Evolutionary conservation across 768 basidiomycete species (phyloP), one percentile per base, ranked within the genome.

Genomic region (Suillus lakei): DNA sequence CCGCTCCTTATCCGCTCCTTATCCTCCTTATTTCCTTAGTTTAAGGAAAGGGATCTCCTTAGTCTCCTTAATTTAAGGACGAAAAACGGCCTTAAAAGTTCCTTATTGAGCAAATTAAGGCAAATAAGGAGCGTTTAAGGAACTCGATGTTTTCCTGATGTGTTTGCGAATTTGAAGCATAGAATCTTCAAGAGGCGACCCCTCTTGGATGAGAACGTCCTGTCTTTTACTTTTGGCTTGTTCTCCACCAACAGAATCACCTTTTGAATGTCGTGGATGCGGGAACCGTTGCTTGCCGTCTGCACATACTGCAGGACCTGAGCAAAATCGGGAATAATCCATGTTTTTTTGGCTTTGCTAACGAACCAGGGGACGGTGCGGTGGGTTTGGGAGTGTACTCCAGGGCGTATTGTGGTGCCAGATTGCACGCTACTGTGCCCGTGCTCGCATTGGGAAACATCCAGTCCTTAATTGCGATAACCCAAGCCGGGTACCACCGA

Each of bases 191-290:
- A n/a, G n/a, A n/a, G n/a, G n/a, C n/a, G n/a, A n/a, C n/a, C n/a
- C n/a, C n/a, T n/a, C n/a, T n/a, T n/a, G n/a, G n/a, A n/a, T n/a
- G n/a, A n/a, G n/a, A n/a, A n/a, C n/a, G 13, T 39, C 39, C 15
- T 16, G 39, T 16, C 15, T 39, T 3, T 7, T 3, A 44, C 2
- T 44, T 44, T 21, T 21, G 43, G 8, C 8, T 44, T n/a, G 21
- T 44, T 44, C 43, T 44, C 21, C 43, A n/a, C 21, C 7, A 44
- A 21, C 1, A 44, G 43, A 44, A 44, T 4, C 6, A n/a, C 43
- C 43, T 9, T 44, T 44, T 44, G 7, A n/a, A 21, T 8, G 88
- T 89, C 74, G 88, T 89, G 71, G 86, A 87, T 68, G 89, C 88
- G 12, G 43, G 43, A 21, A 44, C 8, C 21, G 21, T 90, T 89